phyloP scores from a whole-genome alignment of 371 early-diverging fungal species.

The Rhizopus sp. region DNA sequence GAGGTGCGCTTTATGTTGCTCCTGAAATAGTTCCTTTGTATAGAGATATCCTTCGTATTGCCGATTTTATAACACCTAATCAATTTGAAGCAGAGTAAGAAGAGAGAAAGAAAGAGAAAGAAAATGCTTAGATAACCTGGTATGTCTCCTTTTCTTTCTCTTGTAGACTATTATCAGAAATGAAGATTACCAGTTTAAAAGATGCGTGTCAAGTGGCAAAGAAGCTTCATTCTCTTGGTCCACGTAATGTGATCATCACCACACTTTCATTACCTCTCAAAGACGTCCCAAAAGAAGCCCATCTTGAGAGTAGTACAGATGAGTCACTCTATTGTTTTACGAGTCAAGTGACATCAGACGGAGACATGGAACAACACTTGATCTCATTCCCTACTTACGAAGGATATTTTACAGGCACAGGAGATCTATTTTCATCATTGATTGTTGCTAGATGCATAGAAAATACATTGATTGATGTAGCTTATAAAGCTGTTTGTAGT shows the following conservation, averaged over 20 bases:
- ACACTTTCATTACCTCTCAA: conserved; percentile 44
- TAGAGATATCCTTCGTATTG: conserved; percentile 58
- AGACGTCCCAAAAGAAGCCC: conserved; percentile 37
- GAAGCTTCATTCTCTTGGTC: conserved; percentile 69
- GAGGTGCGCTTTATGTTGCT: conserved; percentile 83
- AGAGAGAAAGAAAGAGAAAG: background rate
- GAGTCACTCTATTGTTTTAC: conserved; percentile 42
- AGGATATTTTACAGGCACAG: conserved; percentile 91
- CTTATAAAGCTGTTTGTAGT: conserved; percentile 63
- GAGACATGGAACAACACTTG: conserved; percentile 45
- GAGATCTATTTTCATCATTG: conserved; percentile 85
- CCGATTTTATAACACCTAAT: conserved; percentile 89
- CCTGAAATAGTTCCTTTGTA: conserved; percentile 81
- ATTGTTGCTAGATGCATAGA: conserved; percentile 61
- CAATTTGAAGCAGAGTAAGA: conserved; percentile 88
- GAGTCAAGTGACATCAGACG: conserved; percentile 24
- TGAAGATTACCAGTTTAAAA: conserved; percentile 50
- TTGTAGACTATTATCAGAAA: conserved; percentile 64
- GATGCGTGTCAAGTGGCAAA: conserved; percentile 58
- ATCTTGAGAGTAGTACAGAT: conserved; percentile 16
- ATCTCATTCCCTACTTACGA: conserved; percentile 77
- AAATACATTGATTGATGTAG: conserved; percentile 37
- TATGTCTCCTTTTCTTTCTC: background rate
- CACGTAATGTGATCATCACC: conserved; percentile 78
- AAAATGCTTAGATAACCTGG: background rate